Evolutionary conservation across 2,329 filamentous ascomycete genomes (phyloP).

Genomic region (Hymenoscyphus repandus): DNA sequence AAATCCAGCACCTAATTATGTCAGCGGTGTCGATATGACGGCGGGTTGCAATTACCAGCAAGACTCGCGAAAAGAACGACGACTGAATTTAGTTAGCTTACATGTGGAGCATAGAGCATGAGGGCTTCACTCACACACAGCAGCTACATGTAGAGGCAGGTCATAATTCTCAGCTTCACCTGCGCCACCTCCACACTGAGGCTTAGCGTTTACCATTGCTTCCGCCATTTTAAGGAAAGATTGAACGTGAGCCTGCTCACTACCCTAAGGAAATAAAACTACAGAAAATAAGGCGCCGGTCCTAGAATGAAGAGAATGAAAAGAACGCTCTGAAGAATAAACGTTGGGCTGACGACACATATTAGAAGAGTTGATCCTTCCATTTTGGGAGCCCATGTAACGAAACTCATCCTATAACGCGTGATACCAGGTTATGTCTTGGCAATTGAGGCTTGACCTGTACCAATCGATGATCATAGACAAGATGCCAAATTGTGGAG

Average conservation of each 20-base stretch:
- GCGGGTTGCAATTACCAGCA: constrained; percentile 7
- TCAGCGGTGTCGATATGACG: constrained; percentile 37
- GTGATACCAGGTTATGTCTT: background rate
- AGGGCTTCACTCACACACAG: constrained; percentile 36
- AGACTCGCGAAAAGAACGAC: constrained; percentile 7
- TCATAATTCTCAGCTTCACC: constrained; percentile 46
- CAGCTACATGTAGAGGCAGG: constrained; percentile 61
- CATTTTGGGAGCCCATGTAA: background rate
- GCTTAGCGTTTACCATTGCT: constrained; percentile 2
- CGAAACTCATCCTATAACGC: background rate
- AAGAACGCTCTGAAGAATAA: background rate
- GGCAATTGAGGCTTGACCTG: background rate
- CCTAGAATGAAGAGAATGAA: background rate
- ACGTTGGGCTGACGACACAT: background rate
- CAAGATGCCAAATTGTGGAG: background rate
- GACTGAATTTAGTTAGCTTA: constrained; percentile 3
- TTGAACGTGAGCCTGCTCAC: constrained; percentile 3
- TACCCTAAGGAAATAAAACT: background rate
- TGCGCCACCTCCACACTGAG: constrained; percentile 14
- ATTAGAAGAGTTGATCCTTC: too few species aligned
- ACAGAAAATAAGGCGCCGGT: background rate
- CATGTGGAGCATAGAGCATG: background rate
- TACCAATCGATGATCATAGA: background rate
- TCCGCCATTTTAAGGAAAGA: background rate
- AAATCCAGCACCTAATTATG: constrained; percentile 48